A percentile compares a stretch with the other conserved stretches of the same genome.
Conservation (phyloP, 352 stramenopile species). For the Globisporangium nagaii region DNA sequence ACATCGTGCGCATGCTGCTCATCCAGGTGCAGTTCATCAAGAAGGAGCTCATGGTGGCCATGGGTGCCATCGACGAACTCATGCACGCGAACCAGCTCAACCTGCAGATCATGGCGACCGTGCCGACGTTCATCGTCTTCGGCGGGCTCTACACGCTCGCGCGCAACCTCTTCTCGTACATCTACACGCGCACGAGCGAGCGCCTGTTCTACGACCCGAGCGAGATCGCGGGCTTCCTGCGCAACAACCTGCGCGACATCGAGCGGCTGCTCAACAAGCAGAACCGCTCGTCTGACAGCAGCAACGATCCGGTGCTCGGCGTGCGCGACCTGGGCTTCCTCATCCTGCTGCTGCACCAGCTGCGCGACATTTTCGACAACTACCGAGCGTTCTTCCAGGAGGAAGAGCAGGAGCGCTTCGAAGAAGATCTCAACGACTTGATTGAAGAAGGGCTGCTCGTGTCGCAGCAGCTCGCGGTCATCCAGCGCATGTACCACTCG, state of each 20-base stretch:
- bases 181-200: constrained; percentile 77
- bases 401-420: constrained; percentile 76
- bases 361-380: constrained; percentile 72
- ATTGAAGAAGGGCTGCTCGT: constrained; percentile 72
- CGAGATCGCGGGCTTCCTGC: constrained; percentile 70
- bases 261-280: constrained; percentile 83
- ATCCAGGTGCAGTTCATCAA: constrained; percentile 90
- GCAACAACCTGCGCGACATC: constrained; percentile 79
- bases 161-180: constrained; percentile 52
- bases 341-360: constrained; percentile 66
- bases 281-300: constrained; percentile 26
- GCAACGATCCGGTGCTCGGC: constrained; percentile 35
- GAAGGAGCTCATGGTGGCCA: constrained; percentile 85
- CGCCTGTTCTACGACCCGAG: constrained; percentile 70
- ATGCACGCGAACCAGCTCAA: constrained; percentile 88
- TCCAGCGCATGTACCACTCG: constrained; percentile 86
- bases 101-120: constrained; percentile 79
- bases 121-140: constrained; percentile 78
- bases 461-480: constrained; percentile 77
- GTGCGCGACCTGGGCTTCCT: constrained; percentile 69
- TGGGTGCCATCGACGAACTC: constrained; percentile 82
- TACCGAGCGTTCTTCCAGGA: constrained; percentile 68
- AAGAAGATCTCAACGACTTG: constrained; percentile 78
- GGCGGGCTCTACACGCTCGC: constrained; percentile 63
- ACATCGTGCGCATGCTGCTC: constrained; percentile 85